A percentile compares a stretch with the other conserved stretches of the same genome.
Evolutionary conservation across 148 eudicot species (phyloP).

Genomic region (Rhododendron ferrugineum): DNA sequence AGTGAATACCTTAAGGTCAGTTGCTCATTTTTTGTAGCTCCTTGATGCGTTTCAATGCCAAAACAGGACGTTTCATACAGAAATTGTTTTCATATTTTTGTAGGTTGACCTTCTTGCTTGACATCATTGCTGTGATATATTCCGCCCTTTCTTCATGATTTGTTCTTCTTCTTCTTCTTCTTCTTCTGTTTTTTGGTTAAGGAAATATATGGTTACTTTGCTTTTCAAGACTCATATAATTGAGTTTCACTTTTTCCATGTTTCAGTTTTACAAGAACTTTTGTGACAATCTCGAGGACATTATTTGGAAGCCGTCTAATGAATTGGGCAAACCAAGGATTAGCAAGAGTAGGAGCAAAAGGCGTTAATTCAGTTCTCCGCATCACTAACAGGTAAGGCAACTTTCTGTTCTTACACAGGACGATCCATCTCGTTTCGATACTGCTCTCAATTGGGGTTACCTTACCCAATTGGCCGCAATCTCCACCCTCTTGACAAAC

Average conservation of each 20-base stretch:
- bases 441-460: neutral
- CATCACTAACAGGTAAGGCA: neutral
- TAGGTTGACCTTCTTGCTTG: neutral
- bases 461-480: neutral
- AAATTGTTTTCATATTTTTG: neutral
- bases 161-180: neutral
- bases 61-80: neutral
- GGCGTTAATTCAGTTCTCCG: slow-evolving; percentile 25
- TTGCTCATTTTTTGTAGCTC: neutral
- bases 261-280: slow-evolving; percentile 82
- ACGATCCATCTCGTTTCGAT: neutral
- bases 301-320: slow-evolving; percentile 78
- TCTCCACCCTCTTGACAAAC: neutral
- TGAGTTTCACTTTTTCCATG: slow-evolving; percentile 1
- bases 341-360: slow-evolving; percentile 53
- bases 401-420: neutral
- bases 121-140: neutral
- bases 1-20: slow-evolving; percentile 71
- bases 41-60: neutral
- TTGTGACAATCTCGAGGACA: slow-evolving; percentile 85
- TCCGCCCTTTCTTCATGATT: neutral
- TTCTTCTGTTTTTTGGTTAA: neutral
- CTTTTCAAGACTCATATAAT: neutral
- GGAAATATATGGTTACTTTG: neutral
- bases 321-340: slow-evolving; percentile 51